Evolutionary conservation across 768 basidiomycete genomes (phyloP), one percentile per base, ranked within the genome.

Genomic region (Kwoniella dendrophila): DNA sequence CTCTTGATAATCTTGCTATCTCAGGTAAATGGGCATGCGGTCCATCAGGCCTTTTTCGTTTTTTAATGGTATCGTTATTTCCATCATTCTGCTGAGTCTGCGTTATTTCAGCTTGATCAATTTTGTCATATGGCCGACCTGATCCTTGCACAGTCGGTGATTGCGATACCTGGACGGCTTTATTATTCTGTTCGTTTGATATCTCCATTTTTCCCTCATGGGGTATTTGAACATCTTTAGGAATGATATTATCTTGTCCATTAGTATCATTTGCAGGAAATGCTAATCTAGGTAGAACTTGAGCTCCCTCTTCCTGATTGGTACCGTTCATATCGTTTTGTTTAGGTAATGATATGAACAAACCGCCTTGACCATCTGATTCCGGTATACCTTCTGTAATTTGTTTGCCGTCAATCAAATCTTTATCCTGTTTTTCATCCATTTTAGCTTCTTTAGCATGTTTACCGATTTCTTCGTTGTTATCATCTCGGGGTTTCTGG

Each of bases 1-100:
- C 74, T 33, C 69, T 49, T 16, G 70, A 63, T 22, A 80, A 47
- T 51, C 63, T 62, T 2, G 70, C 74, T 29, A 79, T 79, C 50
- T 75, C 70, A 20, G 74, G 69, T 10, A 79, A 56, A 11, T 72
- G 54, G n/a, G 22, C 38, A 27, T 58, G 34, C 4, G 49, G 53
- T 20, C 20, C 44, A 29, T 58, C 45, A n/a, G 44, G 54, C 5
- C 54, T 11, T 51, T 36, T 51, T n/a, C 34, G 18, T 26, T 38
- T 40, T 6, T 26, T 52, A 6, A 10, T 18, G 24, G 27, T 56
- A n/a, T 14, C 14, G 20, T n/a, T 30, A 16, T 3, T 12, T 47
- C 12, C 33, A 18, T 8, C 32, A 38, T 11, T 20, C 4, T 22
- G 5, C 12, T 38, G 32, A 18, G 38, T 56, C 18, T 43, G 16